Percentiles rank a stretch among this genome's conserved stretches.
Evolutionary conservation across 2,329 filamentous ascomycete species (phyloP).

Genomic region (Chrysosporium queenslandicum): DNA sequence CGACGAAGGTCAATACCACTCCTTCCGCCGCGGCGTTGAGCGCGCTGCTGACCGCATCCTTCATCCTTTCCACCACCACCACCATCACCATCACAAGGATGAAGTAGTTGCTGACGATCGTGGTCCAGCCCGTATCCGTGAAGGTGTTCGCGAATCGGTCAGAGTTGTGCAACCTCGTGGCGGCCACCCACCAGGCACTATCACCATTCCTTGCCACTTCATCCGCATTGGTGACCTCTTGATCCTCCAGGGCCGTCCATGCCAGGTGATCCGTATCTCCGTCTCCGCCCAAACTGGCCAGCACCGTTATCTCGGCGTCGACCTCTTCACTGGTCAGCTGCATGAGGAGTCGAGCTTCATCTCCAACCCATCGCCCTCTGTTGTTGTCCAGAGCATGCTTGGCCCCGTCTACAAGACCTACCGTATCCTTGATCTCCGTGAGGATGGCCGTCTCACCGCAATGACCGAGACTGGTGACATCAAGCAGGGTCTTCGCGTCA

Average conservation of each 20-base stretch:
- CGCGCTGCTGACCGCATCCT: conserved; percentile 55
- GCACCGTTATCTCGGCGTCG: conserved; percentile 98
- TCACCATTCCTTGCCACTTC: conserved; percentile 98
- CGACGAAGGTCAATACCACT: conserved; percentile 66
- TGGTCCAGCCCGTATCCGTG: conserved; percentile 38
- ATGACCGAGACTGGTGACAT: conserved; percentile 99
- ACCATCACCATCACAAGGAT: conserved; percentile 24
- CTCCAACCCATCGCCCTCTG: conserved; percentile 90
- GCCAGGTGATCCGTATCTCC: conserved; percentile 99
- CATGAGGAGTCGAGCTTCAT: conserved; percentile 98
- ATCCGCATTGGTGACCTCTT: conserved; percentile 97
- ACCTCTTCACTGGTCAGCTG: conserved; percentile 99
- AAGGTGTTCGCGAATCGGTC: conserved; percentile 38
- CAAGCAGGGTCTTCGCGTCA: conserved; percentile 87
- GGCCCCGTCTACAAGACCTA: conserved; percentile 99
- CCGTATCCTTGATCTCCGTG: conserved; percentile 93
- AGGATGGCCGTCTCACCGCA: conserved; percentile 70
- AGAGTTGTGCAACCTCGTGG: conserved; percentile 45
- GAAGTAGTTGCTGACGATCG: conserved; percentile 36
- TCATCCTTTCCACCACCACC: conserved; percentile 52
- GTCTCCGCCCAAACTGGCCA: conserved; percentile 96
- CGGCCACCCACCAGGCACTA: conserved; percentile 59
- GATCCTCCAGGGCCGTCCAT: conserved; percentile 96
- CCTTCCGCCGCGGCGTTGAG: conserved; percentile 60
- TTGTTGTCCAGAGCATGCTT: conserved; percentile 98